phyloP scores from a whole-genome alignment of 257 asterid genomes.

The Verbascum thapsus region DNA sequence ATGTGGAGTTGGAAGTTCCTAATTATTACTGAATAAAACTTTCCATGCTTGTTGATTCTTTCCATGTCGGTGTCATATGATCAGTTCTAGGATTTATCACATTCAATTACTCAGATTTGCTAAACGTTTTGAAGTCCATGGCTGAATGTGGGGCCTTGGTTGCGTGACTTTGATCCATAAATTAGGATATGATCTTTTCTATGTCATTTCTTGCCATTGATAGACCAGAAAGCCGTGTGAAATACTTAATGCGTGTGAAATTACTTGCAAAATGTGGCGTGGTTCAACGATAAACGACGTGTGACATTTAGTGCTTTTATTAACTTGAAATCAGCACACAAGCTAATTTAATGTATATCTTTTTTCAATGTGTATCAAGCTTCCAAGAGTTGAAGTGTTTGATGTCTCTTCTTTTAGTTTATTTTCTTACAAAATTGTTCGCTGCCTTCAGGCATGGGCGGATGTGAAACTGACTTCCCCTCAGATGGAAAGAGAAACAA shows the following conservation, averaged over 20 bases:
- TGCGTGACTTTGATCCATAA: not conserved
- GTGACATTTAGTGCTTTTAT: not conserved
- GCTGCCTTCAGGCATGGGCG: constrained; percentile 64
- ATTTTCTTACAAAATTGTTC: not conserved
- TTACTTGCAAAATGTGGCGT: not conserved
- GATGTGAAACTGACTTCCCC: constrained; percentile 95
- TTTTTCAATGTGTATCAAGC: constrained; percentile 15
- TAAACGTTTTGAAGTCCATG: constrained; percentile 13
- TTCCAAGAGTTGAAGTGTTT: constrained; percentile 1
- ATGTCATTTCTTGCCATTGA: not conserved
- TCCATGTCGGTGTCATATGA: not conserved
- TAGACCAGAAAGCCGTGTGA: not conserved
- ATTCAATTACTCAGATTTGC: constrained; percentile 5
- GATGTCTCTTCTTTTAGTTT: constrained; percentile 17
- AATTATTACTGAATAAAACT: not conserved
- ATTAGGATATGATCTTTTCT: constrained; percentile 4
- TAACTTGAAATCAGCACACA: not conserved
- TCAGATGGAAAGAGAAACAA: constrained; percentile 89
- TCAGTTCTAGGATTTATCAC: constrained; percentile 7
- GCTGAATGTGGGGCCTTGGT: constrained; percentile 6
- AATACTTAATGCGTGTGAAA: not conserved
- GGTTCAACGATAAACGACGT: too few relatives aligned
- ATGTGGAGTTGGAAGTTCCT: not conserved
- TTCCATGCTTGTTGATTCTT: not conserved
- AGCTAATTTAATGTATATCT: not conserved